Evolutionary conservation across 345 rosid genomes (phyloP), one percentile per base, ranked within the genome.

Genomic region (Gossypium sturtianum): DNA sequence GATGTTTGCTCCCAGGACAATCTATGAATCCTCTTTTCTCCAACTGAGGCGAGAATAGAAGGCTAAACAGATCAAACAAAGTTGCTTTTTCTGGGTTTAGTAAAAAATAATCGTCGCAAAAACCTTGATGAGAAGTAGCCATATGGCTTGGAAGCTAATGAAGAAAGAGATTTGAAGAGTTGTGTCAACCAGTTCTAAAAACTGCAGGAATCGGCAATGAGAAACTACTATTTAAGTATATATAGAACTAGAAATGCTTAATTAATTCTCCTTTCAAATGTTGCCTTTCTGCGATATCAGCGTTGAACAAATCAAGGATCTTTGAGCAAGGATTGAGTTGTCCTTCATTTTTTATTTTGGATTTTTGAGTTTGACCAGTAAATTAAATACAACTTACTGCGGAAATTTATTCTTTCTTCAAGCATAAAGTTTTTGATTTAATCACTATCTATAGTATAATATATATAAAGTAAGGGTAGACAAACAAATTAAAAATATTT

Each of bases 51-150:
- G 79, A 72, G 48, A 83, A 79, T 73, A 86, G 72, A 70, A 89
- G 83, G 44, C 72, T 63, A 48, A 77, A 10, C 11, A 84, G 74
- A 78, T 87, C 86, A 44, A 81, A 1, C 41, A 78, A 51, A 63
- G 83, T 80, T 22, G 88, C 88, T 66, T 87, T 83, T 34, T 74
- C 67, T 1, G 88, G 86, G 72, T 83, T 80, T 10, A 89, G 73
- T 20, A 67, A 44, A 34, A 87, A 56, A 75, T 80, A 81, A 45
- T 41, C 62, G 59, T 78, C 53, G 58, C 69, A 72, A 48, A 78
- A 77, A 5, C 57, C 44, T 3, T 4, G 7, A 7, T 3, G 41
- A 25, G 2, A 59, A 13, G 64, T 11, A 27, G 47, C 20, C 73
- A 67, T 34, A 34, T 67, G 58, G 34, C 60, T 57, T 75, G 15